These are phyloP conservation scores for Lichtheimia hyalospora DNA, from an alignment of 371 early-diverging fungal species.

Conservation along the genomic window DNA sequence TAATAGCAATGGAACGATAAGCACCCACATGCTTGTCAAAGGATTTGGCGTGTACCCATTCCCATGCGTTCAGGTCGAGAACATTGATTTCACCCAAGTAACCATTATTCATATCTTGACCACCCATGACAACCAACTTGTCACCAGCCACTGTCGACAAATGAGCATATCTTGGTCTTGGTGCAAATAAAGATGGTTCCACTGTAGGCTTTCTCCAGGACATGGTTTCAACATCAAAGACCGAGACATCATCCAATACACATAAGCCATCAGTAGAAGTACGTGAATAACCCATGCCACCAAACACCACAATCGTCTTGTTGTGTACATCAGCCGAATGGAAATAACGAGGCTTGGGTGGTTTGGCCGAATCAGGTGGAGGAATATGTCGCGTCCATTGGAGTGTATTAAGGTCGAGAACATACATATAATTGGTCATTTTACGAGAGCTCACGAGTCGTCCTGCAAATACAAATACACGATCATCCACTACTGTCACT, in stretches of 20 bases:
- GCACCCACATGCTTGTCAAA: constrained; percentile 78
- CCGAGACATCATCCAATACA: constrained; percentile 72
- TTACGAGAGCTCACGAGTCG: constrained; percentile 64
- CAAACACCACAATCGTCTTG: constrained; percentile 48
- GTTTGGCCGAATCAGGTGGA: constrained; percentile 37
- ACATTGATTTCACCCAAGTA: constrained; percentile 81
- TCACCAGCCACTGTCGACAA: constrained; percentile 62
- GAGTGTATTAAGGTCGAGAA: constrained; percentile 63
- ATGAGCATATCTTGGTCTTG: constrained; percentile 83
- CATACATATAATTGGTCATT: constrained; percentile 74
- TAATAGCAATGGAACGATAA: constrained; percentile 75
- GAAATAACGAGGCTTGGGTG: constrained; percentile 71
- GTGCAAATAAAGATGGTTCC: constrained; percentile 52
- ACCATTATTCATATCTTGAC: constrained; percentile 79
- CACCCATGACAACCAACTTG: constrained; percentile 71
- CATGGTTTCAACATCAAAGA: constrained; percentile 66
- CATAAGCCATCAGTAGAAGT: constrained; percentile 40
- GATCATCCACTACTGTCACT: constrained; percentile 66
- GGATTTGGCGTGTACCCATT: constrained; percentile 66
- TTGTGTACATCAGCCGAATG: constrained; percentile 71
- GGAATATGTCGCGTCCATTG: constrained; percentile 61
- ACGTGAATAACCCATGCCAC: constrained; percentile 61
- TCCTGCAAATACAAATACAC: constrained; percentile 77
- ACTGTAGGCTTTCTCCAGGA: constrained; percentile 60
- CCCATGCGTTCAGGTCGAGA: constrained; percentile 64